Conservation (phyloP, 331 rosid genomes). For the Phaseolus coccineus region DNA sequence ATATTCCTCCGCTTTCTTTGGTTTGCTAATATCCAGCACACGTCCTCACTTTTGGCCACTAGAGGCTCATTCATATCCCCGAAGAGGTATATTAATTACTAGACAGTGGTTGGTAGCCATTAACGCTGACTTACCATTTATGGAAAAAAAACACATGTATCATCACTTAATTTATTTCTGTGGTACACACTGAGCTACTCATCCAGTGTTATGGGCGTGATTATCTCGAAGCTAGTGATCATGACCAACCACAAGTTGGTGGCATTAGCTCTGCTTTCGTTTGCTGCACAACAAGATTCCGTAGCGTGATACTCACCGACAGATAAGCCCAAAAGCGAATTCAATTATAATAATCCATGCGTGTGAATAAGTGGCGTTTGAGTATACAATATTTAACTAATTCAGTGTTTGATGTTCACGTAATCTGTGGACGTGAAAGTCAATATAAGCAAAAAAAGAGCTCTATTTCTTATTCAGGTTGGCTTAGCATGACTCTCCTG, state of each 20-base stretch:
- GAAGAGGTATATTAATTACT: neutral
- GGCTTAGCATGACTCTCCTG: constrained; percentile 6
- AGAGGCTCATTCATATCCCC: neutral
- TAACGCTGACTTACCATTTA: constrained; percentile 5
- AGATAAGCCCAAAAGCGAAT: neutral
- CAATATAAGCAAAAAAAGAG: neutral
- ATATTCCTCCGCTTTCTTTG: neutral
- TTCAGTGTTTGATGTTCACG: neutral
- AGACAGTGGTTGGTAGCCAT: neutral
- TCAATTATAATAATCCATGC: neutral
- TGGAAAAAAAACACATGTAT: neutral
- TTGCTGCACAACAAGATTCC: neutral
- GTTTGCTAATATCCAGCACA: neutral
- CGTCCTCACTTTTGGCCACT: too few relatives aligned
- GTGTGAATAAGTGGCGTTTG: neutral
- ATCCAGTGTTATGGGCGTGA: constrained; percentile 7
- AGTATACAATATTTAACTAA: neutral
- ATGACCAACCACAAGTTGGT: constrained; percentile 1
- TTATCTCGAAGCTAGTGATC: constrained; percentile 3
- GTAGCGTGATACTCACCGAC: constrained; percentile 29
- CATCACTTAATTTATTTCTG: constrained; percentile 24
- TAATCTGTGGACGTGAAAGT: neutral
- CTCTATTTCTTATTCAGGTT: neutral
- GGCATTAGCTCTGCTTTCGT: constrained; percentile 16
- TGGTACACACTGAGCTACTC: neutral